phyloP scores from a whole-genome alignment of 495 filamentous ascomycete species.

The Sabuloglossum arenarium region DNA sequence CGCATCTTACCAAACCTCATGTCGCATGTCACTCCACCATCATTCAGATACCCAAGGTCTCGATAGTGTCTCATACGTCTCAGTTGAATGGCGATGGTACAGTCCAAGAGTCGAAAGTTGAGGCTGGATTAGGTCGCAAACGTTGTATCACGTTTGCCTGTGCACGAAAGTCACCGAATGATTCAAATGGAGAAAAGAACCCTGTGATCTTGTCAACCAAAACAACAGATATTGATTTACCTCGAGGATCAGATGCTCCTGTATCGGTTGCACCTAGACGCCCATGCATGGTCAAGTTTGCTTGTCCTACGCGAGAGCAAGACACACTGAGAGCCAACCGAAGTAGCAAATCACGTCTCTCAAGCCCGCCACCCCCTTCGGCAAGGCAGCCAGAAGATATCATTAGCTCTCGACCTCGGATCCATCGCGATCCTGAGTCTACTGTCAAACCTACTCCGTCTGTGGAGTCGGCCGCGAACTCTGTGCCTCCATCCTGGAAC shows the following conservation, averaged over 20 bases:
- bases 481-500: not conserved
- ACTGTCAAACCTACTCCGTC: slow-evolving; percentile 15
- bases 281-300: slow-evolving; percentile 27
- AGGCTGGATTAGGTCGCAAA: slow-evolving; percentile 44
- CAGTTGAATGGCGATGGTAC: slow-evolving; percentile 5
- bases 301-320: slow-evolving; percentile 6
- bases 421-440: slow-evolving; percentile 30
- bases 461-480: not conserved
- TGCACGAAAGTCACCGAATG: slow-evolving; percentile 20
- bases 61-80: slow-evolving; percentile 19
- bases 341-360: slow-evolving; percentile 5
- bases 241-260: not conserved
- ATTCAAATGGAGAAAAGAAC: not conserved
- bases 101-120: slow-evolving; percentile 25
- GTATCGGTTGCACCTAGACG: slow-evolving; percentile 4
- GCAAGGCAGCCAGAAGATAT: slow-evolving; percentile 17
- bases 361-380: slow-evolving; percentile 18
- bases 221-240: not conserved
- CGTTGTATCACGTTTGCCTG: slow-evolving; percentile 90
- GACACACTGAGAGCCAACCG: not conserved
- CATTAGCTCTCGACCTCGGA: slow-evolving; percentile 25
- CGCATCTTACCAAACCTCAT: not conserved
- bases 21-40: slow-evolving; percentile 6
- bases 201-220: slow-evolving; percentile 1
- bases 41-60: slow-evolving; percentile 9